These are phyloP conservation scores for Quercus glauca DNA, from an alignment of 306 rosid genomes.

Conservation along the genomic window DNA sequence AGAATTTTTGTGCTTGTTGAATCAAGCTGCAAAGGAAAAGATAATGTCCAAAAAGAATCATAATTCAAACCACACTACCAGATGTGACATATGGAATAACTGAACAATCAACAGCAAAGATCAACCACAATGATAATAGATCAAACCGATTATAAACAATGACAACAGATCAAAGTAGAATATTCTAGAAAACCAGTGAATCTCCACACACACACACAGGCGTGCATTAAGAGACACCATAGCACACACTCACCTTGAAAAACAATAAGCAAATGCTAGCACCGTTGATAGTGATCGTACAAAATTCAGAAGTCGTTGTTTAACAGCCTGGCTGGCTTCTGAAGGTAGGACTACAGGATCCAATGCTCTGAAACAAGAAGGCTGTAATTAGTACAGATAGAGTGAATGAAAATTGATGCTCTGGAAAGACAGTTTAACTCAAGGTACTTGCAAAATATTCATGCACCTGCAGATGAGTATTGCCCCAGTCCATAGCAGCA, in stretches of 20 bases:
- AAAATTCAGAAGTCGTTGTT: conserved; percentile 80
- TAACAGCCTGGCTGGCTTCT: conserved; percentile 77
- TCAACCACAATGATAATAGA: background rate
- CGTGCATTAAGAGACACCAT: background rate
- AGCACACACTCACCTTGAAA: conserved; percentile 61
- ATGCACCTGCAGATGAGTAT: conserved; percentile 82
- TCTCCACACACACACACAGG: background rate
- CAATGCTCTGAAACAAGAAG: conserved; percentile 69
- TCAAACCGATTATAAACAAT: too few species aligned
- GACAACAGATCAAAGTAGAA: background rate
- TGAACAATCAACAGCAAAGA: conserved; percentile 12
- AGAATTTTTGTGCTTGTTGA: conserved; percentile 83
- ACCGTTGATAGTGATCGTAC: conserved; percentile 80
- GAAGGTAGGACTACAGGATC: conserved; percentile 80
- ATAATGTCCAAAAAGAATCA: conserved; percentile 24
- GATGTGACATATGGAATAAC: conserved; percentile 12
- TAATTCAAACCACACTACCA: conserved; percentile 16
- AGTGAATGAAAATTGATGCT: background rate
- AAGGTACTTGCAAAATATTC: conserved; percentile 10
- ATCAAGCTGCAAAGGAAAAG: conserved; percentile 70
- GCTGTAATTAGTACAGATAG: conserved; percentile 21
- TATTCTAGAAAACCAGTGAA: background rate
- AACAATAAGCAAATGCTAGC: conserved; percentile 81
- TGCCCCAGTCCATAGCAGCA: conserved; percentile 86
- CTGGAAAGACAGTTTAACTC: background rate